Evolutionary conservation across 2,329 filamentous ascomycete species (phyloP), one percentile per base, ranked within the genome.

Genomic region (Fusarium equiseti): DNA sequence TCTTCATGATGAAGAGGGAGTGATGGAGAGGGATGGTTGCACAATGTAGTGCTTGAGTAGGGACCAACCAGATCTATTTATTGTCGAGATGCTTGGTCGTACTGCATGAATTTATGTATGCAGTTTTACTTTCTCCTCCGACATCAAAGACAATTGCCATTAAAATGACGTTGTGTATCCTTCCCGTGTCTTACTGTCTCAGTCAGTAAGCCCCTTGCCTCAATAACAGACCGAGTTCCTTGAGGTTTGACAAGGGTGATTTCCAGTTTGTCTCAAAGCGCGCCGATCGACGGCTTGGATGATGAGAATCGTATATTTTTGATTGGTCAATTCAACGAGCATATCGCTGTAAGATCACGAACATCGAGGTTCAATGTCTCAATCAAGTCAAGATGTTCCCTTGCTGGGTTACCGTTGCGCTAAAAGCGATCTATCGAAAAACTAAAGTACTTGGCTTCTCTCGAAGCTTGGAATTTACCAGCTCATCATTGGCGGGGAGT

Each of bases 41-140:
- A 18, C 3, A 12, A 2, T 7, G 0, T 6, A 6, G 11, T 20
- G 35, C 13, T 2, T 12, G 11, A 6, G 5, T 6, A 1, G 7
- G 15, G 6, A 2, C 24, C 12, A 45, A 20, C 9, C 3, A 35
- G 2, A 4, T 18, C 26, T 12, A 18, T 1, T 5, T 26, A 40
- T 40, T 10, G 15, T 32, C 2, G 0, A 2, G 0, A 3, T 7
- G 0, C 20, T n/a, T 22, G 3, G 5, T 18, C 18, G 15, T 38
- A 11, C 20, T 27, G 6, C 24, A 22, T 20, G 9, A 20, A 13
- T 20, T 16, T 12, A 2, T 15, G 2, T 8, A 12, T 10, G 5
- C 8, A 16, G 26, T 22, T 5, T 50, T 38, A 6, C 12, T n/a
- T 6, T 56, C 13, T 13, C 11, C 10, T 22, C n/a, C 4, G 24